A percentile compares a stretch with the other conserved stretches of the same genome.
phyloP scores from a whole-genome alignment of 805 yeast genomes.

The Schizosaccharomyces japonicus region DNA sequence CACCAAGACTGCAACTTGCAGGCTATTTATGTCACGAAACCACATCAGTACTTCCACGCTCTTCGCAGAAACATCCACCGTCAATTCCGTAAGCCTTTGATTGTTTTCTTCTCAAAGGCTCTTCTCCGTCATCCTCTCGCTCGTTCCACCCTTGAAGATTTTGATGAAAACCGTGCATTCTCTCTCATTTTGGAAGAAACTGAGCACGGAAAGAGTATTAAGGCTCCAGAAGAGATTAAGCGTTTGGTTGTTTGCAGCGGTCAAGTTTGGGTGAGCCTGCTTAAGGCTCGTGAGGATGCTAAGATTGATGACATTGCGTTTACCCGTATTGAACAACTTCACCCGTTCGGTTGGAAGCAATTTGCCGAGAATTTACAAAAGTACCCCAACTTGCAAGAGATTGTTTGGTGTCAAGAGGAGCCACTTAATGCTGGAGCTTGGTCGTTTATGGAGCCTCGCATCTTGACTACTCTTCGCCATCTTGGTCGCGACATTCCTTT shows the following conservation, averaged over 20 bases:
- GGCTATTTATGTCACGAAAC: constrained; percentile 93
- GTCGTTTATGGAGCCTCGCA: constrained; percentile 61
- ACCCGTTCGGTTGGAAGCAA: constrained; percentile 97
- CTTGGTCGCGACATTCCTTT: constrained; percentile 34
- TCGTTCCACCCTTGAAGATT: constrained; percentile 57
- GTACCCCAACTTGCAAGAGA: constrained; percentile 63
- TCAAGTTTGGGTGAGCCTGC: constrained; percentile 82
- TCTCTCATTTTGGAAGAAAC: constrained; percentile 83
- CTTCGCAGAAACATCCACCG: constrained; percentile 98
- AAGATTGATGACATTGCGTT: constrained; percentile 69
- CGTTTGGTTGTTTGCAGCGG: constrained; percentile 69
- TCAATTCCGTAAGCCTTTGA: constrained; percentile 75
- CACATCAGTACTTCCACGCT: constrained; percentile 86
- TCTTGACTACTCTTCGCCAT: constrained; percentile 50
- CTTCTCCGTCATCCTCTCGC: constrained; percentile 95
- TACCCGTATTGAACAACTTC: constrained; percentile 75
- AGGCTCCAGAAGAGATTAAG: constrained; percentile 33
- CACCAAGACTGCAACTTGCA: constrained; percentile 98
- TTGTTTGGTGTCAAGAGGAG: constrained; percentile 96
- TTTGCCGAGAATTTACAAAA: constrained; percentile 58
- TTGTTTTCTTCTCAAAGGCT: constrained; percentile 72
- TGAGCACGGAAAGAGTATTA: constrained; percentile 30
- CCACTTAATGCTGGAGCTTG: constrained; percentile 92
- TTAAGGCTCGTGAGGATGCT: constrained; percentile 60
- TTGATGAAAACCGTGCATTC: constrained; percentile 78